Evolutionary conservation across 2,329 filamentous ascomycete genomes (phyloP).

Genomic region (Cryphonectria nitschkei): DNA sequence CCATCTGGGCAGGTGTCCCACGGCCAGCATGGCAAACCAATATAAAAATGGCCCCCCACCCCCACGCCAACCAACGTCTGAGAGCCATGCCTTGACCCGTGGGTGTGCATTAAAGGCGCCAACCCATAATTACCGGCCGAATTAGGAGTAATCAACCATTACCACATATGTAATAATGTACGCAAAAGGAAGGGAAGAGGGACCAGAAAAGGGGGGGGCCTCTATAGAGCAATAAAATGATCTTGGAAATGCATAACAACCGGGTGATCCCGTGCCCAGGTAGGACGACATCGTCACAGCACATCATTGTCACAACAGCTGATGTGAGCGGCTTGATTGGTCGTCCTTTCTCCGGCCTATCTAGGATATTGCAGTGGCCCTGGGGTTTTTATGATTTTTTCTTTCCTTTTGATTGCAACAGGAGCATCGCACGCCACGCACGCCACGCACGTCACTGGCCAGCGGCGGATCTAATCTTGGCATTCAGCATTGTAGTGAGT

Average conservation of each 20-base stretch:
- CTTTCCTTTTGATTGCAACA: background rate
- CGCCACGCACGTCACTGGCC: background rate
- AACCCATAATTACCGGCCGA: background rate
- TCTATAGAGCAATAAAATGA: background rate
- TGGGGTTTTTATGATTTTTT: background rate
- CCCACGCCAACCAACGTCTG: background rate
- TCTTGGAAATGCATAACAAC: background rate
- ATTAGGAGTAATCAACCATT: background rate
- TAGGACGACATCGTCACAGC: slow-evolving; percentile 7
- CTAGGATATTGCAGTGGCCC: slow-evolving; percentile 1
- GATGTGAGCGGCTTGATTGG: slow-evolving; percentile 13
- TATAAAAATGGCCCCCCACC: background rate
- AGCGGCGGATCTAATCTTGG: background rate
- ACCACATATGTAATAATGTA: background rate
- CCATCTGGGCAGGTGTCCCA: background rate
- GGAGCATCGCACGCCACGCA: background rate
- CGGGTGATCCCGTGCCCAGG: background rate
- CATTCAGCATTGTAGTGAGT: background rate
- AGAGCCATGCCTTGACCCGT: background rate
- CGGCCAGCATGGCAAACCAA: background rate
- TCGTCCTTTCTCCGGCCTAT: background rate
- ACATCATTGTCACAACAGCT: slow-evolving; percentile 17
- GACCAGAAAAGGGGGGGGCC: background rate
- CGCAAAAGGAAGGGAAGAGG: background rate
- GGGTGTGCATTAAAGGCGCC: background rate